Conservation (phyloP, 768 basidiomycete species). For the Amanita jacksonii region DNA sequence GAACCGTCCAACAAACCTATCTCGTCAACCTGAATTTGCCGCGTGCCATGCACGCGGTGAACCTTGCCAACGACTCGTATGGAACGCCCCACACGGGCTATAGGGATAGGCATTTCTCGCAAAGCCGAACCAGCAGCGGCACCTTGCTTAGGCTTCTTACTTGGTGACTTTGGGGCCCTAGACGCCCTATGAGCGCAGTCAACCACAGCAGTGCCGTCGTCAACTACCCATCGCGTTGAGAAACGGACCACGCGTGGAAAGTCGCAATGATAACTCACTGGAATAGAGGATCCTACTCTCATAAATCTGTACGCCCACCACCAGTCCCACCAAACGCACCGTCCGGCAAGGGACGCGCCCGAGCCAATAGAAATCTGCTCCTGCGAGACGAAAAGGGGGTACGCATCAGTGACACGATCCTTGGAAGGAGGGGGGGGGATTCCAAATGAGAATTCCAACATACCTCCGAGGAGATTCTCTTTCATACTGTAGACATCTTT, state of each 20-base stretch:
- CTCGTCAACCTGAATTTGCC: slow-evolving; percentile 36
- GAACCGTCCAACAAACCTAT: slow-evolving; percentile 34
- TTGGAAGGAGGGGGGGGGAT: neutral
- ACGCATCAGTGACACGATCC: slow-evolving; percentile 2
- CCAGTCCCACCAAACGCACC: slow-evolving; percentile 49
- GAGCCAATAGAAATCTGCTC: slow-evolving; percentile 59
- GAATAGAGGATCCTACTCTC: slow-evolving; percentile 55
- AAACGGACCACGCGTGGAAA: neutral
- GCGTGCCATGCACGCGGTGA: slow-evolving; percentile 26
- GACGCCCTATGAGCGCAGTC: slow-evolving; percentile 46
- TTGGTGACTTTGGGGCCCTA: slow-evolving; percentile 17
- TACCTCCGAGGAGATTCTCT: slow-evolving; percentile 23
- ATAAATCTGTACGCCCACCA: slow-evolving; percentile 52
- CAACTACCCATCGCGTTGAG: slow-evolving; percentile 34
- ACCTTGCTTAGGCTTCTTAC: slow-evolving; percentile 13
- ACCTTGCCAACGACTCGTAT: slow-evolving; percentile 42
- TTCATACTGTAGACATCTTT: slow-evolving; percentile 42
- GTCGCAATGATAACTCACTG: slow-evolving; percentile 25
- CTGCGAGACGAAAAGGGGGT: slow-evolving; percentile 20
- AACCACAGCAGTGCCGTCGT: slow-evolving; percentile 67
- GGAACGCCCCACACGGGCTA: slow-evolving; percentile 36
- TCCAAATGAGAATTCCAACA: neutral
- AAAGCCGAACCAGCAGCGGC: slow-evolving; percentile 3
- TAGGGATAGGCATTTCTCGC: slow-evolving; percentile 20
- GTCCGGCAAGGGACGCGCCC: slow-evolving; percentile 62